Evolutionary conservation across 2,329 filamentous ascomycete species (phyloP).

Genomic region (Gremmenia infestans): DNA sequence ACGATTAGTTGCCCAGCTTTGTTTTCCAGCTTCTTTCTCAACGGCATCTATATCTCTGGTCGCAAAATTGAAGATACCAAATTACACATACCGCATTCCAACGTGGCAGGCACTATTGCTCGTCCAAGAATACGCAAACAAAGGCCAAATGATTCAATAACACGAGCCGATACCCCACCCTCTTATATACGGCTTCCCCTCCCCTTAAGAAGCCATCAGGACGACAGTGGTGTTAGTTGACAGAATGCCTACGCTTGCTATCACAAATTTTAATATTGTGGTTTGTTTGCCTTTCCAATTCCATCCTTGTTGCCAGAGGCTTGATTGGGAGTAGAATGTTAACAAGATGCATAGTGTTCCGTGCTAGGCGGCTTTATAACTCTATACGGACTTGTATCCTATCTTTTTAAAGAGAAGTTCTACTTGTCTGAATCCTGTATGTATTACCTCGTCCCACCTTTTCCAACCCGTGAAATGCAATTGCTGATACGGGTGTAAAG

Average conservation of each 20-base stretch:
- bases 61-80: too few species aligned
- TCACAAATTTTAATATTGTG: constrained; percentile 50
- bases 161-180: constrained; percentile 25
- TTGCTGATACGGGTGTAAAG: constrained; percentile 39
- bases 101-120: constrained; percentile 13
- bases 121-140: background rate
- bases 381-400: constrained; percentile 85
- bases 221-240: constrained; percentile 38
- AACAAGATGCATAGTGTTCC: constrained; percentile 35
- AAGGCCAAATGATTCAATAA: constrained; percentile 42
- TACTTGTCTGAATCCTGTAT: constrained; percentile 86
- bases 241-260: constrained; percentile 42
- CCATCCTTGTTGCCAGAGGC: too few species aligned
- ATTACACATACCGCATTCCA: background rate
- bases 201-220: constrained; percentile 32
- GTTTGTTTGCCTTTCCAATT: background rate
- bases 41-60: background rate
- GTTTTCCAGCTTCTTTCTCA: background rate
- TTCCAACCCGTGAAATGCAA: background rate
- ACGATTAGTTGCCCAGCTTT: too few species aligned
- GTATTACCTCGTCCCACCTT: constrained; percentile 28
- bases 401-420: constrained; percentile 81
- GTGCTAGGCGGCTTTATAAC: constrained; percentile 83
- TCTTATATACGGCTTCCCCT: constrained; percentile 29
- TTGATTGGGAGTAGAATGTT: background rate